A percentile compares a stretch with the other conserved stretches of the same genome.
Conservation (phyloP, 1,284 basidiomycete genomes). For the Sanghuangporus weigelae region DNA sequence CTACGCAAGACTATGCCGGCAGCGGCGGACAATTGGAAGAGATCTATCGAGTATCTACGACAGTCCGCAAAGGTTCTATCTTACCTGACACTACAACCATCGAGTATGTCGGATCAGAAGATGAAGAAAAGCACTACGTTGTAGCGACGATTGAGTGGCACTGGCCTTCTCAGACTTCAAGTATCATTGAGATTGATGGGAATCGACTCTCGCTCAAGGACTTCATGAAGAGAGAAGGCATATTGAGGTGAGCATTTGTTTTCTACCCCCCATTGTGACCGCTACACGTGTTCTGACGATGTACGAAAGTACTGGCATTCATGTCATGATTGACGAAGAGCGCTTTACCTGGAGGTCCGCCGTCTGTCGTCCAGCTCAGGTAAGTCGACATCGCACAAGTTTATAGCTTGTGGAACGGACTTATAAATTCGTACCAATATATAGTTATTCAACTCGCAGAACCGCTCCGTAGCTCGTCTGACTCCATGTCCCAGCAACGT, state of each 20-base stretch:
- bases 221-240: not conserved
- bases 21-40: not conserved
- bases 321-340: conserved; percentile 2
- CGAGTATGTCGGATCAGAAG: not conserved
- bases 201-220: not conserved
- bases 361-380: not conserved
- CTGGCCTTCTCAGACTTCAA: conserved; percentile 2
- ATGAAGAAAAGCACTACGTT: not conserved
- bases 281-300: not conserved
- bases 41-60: conserved; percentile 4
- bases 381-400: not conserved
- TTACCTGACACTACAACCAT: conserved; percentile 5
- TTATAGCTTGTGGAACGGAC: not conserved
- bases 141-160: conserved; percentile 3
- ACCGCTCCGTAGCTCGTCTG: not conserved
- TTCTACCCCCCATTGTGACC: not conserved
- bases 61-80: conserved; percentile 1
- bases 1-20: not conserved
- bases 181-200: conserved; percentile 4
- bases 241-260: not conserved
- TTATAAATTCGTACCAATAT: not conserved
- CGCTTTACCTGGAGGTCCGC: conserved; percentile 4
- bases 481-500: not conserved
- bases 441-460: not conserved
- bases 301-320: not conserved